phyloP scores from a whole-genome alignment of 441 rosid species.

The Raphanus hybrid region DNA sequence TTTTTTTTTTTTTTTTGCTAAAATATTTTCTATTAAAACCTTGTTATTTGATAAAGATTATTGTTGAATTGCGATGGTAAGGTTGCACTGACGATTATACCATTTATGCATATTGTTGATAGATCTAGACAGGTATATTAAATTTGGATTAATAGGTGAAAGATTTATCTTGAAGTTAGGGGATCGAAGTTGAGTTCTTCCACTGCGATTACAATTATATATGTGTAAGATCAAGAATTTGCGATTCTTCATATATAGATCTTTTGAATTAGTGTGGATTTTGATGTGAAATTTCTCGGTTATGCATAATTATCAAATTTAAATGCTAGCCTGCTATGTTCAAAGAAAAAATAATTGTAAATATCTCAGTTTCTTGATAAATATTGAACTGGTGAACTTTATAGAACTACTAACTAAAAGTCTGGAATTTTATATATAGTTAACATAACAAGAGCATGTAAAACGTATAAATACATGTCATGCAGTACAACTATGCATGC shows the following conservation, averaged over 20 bases:
- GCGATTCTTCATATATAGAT: background rate
- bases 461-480: background rate
- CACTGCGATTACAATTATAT: background rate
- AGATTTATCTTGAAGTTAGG: background rate
- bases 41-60: too few relatives aligned
- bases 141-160: background rate
- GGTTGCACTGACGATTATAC: slow-evolving; percentile 35
- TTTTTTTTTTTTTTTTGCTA: too few relatives aligned
- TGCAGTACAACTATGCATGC: background rate
- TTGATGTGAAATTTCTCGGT: background rate
- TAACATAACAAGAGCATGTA: background rate
- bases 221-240: background rate
- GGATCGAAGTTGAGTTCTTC: background rate
- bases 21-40: too few relatives aligned
- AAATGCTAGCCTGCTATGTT: background rate
- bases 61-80: background rate
- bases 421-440: background rate
- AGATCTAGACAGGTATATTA: background rate
- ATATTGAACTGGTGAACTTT: background rate
- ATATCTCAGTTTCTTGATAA: background rate
- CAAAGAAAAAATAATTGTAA: background rate
- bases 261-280: background rate
- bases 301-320: background rate
- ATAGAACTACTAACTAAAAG: background rate
- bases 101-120: background rate